Base-by-base conservation (phyloP, 139 green algal genomes). In the Astrephomene gubernaculifera region DNA sequence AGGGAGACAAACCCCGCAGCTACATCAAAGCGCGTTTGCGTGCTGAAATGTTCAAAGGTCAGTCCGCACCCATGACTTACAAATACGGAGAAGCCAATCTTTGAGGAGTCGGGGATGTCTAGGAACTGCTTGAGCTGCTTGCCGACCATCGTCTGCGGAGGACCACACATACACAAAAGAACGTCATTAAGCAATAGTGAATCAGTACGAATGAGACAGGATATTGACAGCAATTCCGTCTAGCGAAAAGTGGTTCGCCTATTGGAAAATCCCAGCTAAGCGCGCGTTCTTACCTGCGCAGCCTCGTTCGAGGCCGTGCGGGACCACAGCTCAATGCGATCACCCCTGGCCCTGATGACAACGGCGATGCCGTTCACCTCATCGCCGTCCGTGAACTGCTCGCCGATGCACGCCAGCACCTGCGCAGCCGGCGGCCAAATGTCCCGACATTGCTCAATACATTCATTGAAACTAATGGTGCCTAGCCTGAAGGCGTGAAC, bases 311-410 rank as follows among this genome's bases (percentile, higher is more conserved):
- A 88, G 5, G 95, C 94, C 4, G 95, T 99, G 82, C 96, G 97
- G 44, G 96, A 99, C 98, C 98, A 99, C 29, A 99, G 57, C 81
- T 96, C 92, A 63, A 99, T 93, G 44, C 95, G 90, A 91, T 99
- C 94, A 49, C 90, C 89, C 81, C 94, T 95, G 44, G 90, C 81
- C 0, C 97, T 89, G 41, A 99, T 93, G 74, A 96, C 98, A n/a
- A 98, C 96, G 57, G 98, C 96, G 43, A 97, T 93, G 31, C 98
- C 98, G 90, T 96, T 99, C 54, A 99, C 94, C 84, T 99, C 98
- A 12, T 98, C 95, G 14, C 95, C 92, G 49, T 99, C 97, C 14
- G 93, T 91, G 85, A 99, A 99, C 92, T 99, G 98, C 93, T 99
- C 98, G 31, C 98, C 97, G 38, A 99, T 98, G 89, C 97, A 95